Percentiles rank a stretch among this genome's conserved stretches.
phyloP scores from a whole-genome alignment of 148 eudicot species.

The Rhododendron vialii region DNA sequence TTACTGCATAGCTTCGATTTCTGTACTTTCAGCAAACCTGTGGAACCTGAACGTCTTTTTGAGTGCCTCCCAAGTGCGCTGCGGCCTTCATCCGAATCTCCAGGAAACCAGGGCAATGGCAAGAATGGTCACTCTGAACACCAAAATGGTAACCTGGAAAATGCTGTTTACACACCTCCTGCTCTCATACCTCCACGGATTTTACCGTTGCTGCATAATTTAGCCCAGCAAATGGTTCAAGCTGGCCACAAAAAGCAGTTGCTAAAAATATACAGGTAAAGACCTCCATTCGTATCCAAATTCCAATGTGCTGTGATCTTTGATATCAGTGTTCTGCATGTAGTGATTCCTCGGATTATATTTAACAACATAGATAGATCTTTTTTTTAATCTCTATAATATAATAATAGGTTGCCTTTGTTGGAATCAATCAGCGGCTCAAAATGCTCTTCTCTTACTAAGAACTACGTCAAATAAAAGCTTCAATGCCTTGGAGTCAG shows the following conservation, averaged over 20 bases:
- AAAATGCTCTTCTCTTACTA: neutral
- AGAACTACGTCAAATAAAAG: neutral
- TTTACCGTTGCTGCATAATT: constrained; percentile 82
- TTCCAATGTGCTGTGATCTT: neutral
- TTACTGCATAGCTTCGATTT: neutral
- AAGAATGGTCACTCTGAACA: constrained; percentile 59
- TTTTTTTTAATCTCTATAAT: neutral
- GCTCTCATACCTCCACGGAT: constrained; percentile 80
- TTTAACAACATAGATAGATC: neutral
- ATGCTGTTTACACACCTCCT: constrained; percentile 89
- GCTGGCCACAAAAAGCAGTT: constrained; percentile 87
- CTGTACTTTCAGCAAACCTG: constrained; percentile 66
- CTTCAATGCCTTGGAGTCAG: neutral
- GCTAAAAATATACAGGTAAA: constrained; percentile 82
- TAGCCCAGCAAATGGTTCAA: constrained; percentile 91
- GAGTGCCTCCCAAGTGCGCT: constrained; percentile 90
- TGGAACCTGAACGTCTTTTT: constrained; percentile 93
- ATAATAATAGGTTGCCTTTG: neutral
- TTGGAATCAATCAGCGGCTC: neutral
- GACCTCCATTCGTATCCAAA: neutral
- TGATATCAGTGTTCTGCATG: neutral
- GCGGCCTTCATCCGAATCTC: constrained; percentile 82
- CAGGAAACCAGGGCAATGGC: constrained; percentile 51
- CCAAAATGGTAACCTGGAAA: constrained; percentile 42
- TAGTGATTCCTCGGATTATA: neutral